Percentiles rank a stretch among this genome's conserved stretches.
Evolutionary conservation across 768 basidiomycete genomes (phyloP).

Genomic region (Lentinula raphanica): DNA sequence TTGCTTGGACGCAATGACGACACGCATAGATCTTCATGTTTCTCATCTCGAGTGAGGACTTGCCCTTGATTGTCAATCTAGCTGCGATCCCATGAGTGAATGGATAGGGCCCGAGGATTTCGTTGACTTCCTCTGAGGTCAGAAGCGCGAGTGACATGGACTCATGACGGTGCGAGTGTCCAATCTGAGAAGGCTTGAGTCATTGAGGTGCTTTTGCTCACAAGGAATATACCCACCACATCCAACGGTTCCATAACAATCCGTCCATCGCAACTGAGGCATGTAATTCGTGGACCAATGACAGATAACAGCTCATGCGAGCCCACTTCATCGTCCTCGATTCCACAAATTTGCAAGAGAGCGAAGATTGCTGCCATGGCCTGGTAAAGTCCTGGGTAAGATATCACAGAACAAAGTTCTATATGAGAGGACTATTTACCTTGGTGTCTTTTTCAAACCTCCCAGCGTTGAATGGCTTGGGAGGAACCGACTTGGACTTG

Average conservation of each 20-base stretch:
- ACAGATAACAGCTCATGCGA: conserved; percentile 16
- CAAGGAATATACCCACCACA: conserved; percentile 33
- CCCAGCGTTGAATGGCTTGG: conserved; percentile 39
- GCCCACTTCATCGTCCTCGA: conserved; percentile 3
- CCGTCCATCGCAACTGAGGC: conserved; percentile 43
- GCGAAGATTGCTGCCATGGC: conserved; percentile 39
- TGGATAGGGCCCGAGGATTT: conserved; percentile 15
- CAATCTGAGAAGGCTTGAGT: conserved; percentile 35
- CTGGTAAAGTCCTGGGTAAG: conserved; percentile 24
- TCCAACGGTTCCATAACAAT: conserved; percentile 43
- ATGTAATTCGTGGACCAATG: conserved; percentile 32
- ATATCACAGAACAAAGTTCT: background rate
- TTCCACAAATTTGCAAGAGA: conserved; percentile 26
- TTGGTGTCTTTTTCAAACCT: conserved; percentile 56
- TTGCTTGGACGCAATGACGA: conserved; percentile 38
- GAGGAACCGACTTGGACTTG: conserved; percentile 18
- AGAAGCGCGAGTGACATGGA: conserved; percentile 38
- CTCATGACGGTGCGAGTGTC: conserved; percentile 63
- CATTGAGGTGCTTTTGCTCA: background rate
- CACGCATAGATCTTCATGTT: conserved; percentile 43
- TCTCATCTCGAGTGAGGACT: conserved; percentile 23
- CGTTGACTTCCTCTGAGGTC: conserved; percentile 13
- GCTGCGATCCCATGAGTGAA: conserved; percentile 16
- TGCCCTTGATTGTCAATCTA: conserved; percentile 14
- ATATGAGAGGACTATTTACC: conserved; percentile 26